phyloP scores from a whole-genome alignment of 306 rosid genomes.

The Pyrus bretschneideri region DNA sequence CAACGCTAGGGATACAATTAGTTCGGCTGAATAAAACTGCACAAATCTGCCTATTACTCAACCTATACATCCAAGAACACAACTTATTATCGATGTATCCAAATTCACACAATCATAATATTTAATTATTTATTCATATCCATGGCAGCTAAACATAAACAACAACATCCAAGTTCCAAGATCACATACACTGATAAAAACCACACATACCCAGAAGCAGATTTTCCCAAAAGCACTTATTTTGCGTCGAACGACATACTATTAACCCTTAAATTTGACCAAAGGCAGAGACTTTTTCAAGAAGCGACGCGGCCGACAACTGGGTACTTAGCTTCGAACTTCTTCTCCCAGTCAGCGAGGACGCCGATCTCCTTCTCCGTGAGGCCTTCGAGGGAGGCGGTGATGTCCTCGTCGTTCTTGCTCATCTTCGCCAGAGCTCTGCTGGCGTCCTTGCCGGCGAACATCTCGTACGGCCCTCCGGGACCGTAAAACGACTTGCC shows the following conservation, averaged over 20 bases:
- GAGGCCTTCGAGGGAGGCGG: constrained; percentile 68
- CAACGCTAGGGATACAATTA: too few relatives aligned
- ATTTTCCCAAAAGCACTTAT: neutral
- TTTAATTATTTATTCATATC: neutral
- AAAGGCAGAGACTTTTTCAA: constrained; percentile 8
- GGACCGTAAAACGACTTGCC: constrained; percentile 91
- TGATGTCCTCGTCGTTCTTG: constrained; percentile 74
- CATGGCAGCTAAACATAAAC: neutral
- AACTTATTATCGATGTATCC: neutral
- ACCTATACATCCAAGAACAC: neutral
- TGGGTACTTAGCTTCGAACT: constrained; percentile 91
- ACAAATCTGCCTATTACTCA: neutral
- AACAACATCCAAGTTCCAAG: constrained; percentile 1
- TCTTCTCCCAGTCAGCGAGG: constrained; percentile 89
- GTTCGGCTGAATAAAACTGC: neutral
- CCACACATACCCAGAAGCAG: constrained; percentile 11
- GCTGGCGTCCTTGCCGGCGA: constrained; percentile 96
- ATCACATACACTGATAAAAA: neutral
- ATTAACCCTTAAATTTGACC: neutral
- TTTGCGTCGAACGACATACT: neutral
- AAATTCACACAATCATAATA: neutral
- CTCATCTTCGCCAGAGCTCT: constrained; percentile 93
- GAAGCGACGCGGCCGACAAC: constrained; percentile 58
- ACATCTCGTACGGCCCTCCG: constrained; percentile 83
- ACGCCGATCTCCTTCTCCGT: constrained; percentile 93